Base-by-base conservation (phyloP, 169 alveolate species). In the Cytauxzoon felis region DNA sequence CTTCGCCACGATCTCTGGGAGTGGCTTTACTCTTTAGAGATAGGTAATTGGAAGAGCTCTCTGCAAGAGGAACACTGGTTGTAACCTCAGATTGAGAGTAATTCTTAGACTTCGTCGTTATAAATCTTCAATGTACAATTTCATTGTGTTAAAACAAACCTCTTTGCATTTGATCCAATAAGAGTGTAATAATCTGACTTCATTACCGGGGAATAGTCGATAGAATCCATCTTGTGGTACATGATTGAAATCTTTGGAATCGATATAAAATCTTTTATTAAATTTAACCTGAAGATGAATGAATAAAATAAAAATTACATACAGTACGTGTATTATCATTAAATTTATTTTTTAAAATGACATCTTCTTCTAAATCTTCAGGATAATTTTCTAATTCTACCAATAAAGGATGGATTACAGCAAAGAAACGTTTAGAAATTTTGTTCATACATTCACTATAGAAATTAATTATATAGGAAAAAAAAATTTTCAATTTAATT, bases 151-250 rank as follows among this genome's bases (percentile, higher is more conserved):
- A 8, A 5, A 38, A 9, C 8, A 19, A 13, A 88, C 90, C 36
- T 82, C 86, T 13, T 41, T 66, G 62, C 94, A 88, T 36, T 87
- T 88, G 21, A 88, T 82, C 88, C 93, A 90, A 71, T 87, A 90
- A 32, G 91, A 87, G 52, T 81, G 78, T 29, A 90, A 64, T 45
- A 90, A 81, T 36, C 95, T 78, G 13, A 90, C 95, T 32, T 90
- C 93, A 23, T 78, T 67, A 27, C 91, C 90, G 1, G 85, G 88
- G 18, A 87, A 70, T 24, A 90, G 65, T 24, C 94, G 82, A 56
- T 78, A 82, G 82, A 87, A 90, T 23, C 61, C 87, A 11, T 54
- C 53, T 6, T 87, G 42, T 0, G 94, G 91, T 19, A 64, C 48
- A 36, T 78, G 91, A 64, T 43, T 64, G 62, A 90, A 88, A 59